Conservation (phyloP, 805 yeast species). For the Candida germanica region DNA sequence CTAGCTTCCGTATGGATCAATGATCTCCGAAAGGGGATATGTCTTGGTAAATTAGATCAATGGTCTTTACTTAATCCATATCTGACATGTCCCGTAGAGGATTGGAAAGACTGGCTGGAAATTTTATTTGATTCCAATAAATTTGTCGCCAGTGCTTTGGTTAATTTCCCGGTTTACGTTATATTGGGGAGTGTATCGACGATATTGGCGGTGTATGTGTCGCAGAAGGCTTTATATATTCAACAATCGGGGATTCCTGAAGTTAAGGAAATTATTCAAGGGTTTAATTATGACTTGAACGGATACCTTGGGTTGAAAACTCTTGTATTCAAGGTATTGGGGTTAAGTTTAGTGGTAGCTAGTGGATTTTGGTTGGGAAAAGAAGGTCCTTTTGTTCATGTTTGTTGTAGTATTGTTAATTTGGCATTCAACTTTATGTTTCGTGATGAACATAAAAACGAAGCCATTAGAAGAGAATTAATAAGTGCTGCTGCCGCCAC, state of each 20-base stretch:
- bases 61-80: constrained; percentile 44
- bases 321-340: constrained; percentile 53
- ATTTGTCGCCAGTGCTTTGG: constrained; percentile 16
- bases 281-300: constrained; percentile 47
- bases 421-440: constrained; percentile 21
- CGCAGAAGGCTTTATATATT: constrained; percentile 25
- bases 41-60: constrained; percentile 34
- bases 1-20: constrained; percentile 48
- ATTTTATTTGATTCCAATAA: constrained; percentile 23
- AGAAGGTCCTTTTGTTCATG: constrained; percentile 85
- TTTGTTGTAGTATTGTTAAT: constrained; percentile 59
- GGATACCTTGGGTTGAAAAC: constrained; percentile 51
- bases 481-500: constrained; percentile 76
- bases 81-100: constrained; percentile 40
- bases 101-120: constrained; percentile 38
- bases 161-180: constrained; percentile 37
- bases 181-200: constrained; percentile 24
- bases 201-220: constrained; percentile 27
- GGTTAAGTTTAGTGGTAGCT: constrained; percentile 63
- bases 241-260: constrained; percentile 70
- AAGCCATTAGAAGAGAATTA: constrained; percentile 63
- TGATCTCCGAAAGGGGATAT: constrained; percentile 52
- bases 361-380: constrained; percentile 82
- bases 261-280: constrained; percentile 64
- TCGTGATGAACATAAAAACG: constrained; percentile 31